Base-by-base conservation (phyloP, 169 alveolate genomes). In the Plasmodium gonderi region DNA sequence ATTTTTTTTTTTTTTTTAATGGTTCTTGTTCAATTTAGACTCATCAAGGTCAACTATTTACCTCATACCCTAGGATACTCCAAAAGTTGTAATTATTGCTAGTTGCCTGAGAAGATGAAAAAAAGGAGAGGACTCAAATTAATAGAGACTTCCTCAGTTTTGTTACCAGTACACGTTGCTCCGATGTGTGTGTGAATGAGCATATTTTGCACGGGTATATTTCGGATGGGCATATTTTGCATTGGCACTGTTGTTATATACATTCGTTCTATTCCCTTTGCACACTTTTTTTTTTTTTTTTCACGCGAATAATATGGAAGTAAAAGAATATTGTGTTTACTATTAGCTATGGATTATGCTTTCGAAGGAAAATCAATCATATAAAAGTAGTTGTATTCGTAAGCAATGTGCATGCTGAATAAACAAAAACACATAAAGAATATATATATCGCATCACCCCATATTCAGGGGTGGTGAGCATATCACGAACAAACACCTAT, bases 51-150 rank as follows among this genome's bases (percentile, higher is more conserved):
- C 14, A 7, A 29, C 17, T 2, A 23, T 38, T 67, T 76, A 89
- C 93, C 51, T 75, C 93, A 64, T 75, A 89, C 49, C 93, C 93
- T 14, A 89, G 36, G 0, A 89, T 89, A 36, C 54, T 89, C 93
- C 93, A 89, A 67, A 89, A 67, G 29, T 83, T 65, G 54, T 33
- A 38, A 11, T 75, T 76, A 17, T 42, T 64, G 60, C 33, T 78
- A 9, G 64, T 20, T 14, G 29, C 80, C 93, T 89, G 40, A 17
- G 17, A 89, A 76, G 45, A 89, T 20, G 38, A 38, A 51, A 54
- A 72, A 1, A 44, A 69, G 23, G 31, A 47, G 26, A 3, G 12
- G 3, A 45, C 44, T 54, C 12, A 79, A 79, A 33, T 26, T 1
- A n/a, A n/a, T n/a, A n/a, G n/a, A n/a, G n/a, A n/a, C n/a, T n/a